Evolutionary conservation across 176 grass and related monocot species (phyloP).

Genomic region (Ensete ventricosum): DNA sequence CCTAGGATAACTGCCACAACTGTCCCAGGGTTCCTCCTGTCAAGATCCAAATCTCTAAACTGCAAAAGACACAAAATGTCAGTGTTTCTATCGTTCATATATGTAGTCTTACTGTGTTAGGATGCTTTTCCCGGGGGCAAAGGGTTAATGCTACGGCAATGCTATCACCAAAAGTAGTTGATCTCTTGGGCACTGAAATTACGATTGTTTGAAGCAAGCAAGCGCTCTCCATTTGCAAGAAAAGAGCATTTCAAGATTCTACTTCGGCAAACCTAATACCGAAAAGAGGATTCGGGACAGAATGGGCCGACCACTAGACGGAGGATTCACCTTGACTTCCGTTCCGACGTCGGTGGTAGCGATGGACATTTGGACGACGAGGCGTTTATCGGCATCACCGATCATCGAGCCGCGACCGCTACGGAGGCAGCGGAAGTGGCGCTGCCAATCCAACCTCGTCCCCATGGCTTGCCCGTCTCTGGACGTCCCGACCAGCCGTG

Average conservation of each 20-base stretch:
- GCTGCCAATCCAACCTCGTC: background rate
- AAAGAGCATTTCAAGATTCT: background rate
- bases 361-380: background rate
- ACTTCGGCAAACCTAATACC: background rate
- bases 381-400: background rate
- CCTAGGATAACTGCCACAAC: slow-evolving; percentile 88
- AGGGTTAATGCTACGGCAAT: background rate
- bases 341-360: background rate
- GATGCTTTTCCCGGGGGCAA: no score
- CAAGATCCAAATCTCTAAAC: slow-evolving; percentile 37
- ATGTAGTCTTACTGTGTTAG: no score
- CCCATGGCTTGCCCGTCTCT: slow-evolving; percentile 7
- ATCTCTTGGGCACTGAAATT: no score
- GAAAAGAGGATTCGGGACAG: background rate
- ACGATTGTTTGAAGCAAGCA: no score
- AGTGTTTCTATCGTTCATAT: no score
- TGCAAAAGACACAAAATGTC: slow-evolving; percentile 15
- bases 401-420: background rate
- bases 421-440: background rate
- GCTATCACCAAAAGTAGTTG: background rate
- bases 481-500: background rate
- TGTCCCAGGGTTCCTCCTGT: slow-evolving; percentile 41
- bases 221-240: background rate
- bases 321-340: background rate
- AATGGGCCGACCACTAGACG: background rate